Evolutionary conservation across 495 filamentous ascomycete genomes (phyloP).

Genomic region (Endocarpon pusillum): DNA sequence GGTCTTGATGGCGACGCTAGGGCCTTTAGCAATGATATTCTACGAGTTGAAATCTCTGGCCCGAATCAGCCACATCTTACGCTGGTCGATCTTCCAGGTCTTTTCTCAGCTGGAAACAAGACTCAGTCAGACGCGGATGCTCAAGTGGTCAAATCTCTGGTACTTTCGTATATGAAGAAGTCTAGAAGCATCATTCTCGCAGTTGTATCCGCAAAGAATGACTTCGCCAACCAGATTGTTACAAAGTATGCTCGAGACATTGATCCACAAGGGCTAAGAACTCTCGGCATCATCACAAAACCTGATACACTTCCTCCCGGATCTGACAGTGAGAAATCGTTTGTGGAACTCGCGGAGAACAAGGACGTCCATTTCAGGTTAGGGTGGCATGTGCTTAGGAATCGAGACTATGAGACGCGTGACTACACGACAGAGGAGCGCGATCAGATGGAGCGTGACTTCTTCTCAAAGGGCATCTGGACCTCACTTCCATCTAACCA

Average conservation of each 20-base stretch:
- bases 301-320: conserved; percentile 26
- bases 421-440: conserved; percentile 19
- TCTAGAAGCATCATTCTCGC: conserved; percentile 34
- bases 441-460: conserved; percentile 20
- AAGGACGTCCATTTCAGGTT: conserved; percentile 27
- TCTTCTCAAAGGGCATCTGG: conserved; percentile 34
- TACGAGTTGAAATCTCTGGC: conserved; percentile 34
- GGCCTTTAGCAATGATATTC: conserved; percentile 29
- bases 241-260: conserved; percentile 25
- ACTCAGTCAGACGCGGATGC: conserved; percentile 29
- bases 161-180: conserved; percentile 33
- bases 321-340: conserved; percentile 22
- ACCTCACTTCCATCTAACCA: conserved; percentile 14
- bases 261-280: conserved; percentile 27
- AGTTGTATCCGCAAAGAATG: conserved; percentile 33
- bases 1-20: conserved; percentile 23
- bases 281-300: conserved; percentile 35
- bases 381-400: conserved; percentile 35
- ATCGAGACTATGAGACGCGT: conserved; percentile 26
- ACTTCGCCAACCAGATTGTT: conserved; percentile 31
- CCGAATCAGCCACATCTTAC: conserved; percentile 36
- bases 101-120: conserved; percentile 30
- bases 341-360: conserved; percentile 26
- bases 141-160: conserved; percentile 25
- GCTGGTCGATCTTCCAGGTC: conserved; percentile 37